Conservation (phyloP, 73 alveolate species). For the Tetrahymena malaccensis region DNA sequence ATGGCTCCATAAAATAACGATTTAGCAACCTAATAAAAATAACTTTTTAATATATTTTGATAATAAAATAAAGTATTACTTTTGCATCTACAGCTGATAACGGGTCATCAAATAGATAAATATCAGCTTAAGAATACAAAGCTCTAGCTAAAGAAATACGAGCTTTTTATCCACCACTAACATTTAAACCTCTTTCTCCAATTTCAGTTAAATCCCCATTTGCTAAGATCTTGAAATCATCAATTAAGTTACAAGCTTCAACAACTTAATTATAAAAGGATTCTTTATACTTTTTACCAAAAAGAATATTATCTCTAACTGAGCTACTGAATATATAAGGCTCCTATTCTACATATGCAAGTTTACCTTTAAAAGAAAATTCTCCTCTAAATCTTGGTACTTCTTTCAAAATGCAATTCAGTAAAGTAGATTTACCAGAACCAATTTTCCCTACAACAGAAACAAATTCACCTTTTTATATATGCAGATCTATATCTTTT, state of each 20-base stretch:
- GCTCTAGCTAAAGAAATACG: conserved; percentile 78
- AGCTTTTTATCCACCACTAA: conserved; percentile 76
- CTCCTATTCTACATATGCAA: conserved; percentile 21
- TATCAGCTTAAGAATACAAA: conserved; percentile 62
- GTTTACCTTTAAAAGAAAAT: background rate
- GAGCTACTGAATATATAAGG: conserved; percentile 10
- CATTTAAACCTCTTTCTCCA: conserved; percentile 69
- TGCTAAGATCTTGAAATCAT: conserved; percentile 50
- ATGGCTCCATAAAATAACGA: conserved; percentile 10
- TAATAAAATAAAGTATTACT: conserved; percentile 39
- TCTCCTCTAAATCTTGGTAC: conserved; percentile 9
- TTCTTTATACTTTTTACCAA: conserved; percentile 50
- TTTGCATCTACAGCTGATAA: conserved; percentile 61
- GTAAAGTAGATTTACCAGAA: conserved; percentile 62
- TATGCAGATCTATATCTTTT: conserved; percentile 16
- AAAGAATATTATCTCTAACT: conserved; percentile 53
- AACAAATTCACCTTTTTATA: conserved; percentile 48
- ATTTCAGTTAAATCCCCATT: conserved; percentile 67
- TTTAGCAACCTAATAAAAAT: conserved; percentile 34
- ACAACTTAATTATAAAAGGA: conserved; percentile 46
- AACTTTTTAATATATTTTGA: background rate
- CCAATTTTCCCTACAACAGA: conserved; percentile 65
- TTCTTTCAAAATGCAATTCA: conserved; percentile 50
- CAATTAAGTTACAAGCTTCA: conserved; percentile 46
- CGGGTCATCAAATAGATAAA: conserved; percentile 64